These are phyloP conservation scores for Actinidia arguta DNA, from an alignment of 179 eudicot genomes.

Conservation along the genomic window DNA sequence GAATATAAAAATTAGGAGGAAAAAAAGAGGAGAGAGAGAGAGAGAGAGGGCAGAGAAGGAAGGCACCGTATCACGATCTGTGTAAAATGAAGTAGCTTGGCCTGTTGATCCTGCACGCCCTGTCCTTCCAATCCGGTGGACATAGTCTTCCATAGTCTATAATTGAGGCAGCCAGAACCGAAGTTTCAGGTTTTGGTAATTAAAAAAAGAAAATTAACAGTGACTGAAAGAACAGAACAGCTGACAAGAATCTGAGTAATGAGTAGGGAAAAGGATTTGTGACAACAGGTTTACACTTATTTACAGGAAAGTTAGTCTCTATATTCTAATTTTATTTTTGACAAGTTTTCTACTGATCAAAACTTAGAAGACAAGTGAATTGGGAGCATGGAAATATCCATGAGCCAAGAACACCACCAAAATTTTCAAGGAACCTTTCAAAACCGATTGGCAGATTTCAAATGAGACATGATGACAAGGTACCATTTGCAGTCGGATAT, in stretches of 20 bases:
- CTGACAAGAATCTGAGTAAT: constrained; percentile 2
- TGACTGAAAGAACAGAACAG: constrained; percentile 5
- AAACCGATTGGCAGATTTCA: constrained; percentile 1
- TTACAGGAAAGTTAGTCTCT: too few species aligned
- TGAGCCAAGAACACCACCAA: constrained; percentile 9
- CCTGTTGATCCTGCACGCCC: constrained; percentile 71
- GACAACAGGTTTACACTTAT: not conserved
- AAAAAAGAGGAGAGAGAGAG: not conserved
- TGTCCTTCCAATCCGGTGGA: constrained; percentile 67
- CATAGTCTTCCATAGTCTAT: constrained; percentile 64
- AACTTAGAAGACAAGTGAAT: not conserved
- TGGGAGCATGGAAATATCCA: not conserved
- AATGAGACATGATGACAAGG: constrained; percentile 1
- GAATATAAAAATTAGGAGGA: not conserved
- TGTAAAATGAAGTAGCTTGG: constrained; percentile 56
- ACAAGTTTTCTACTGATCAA: not conserved
- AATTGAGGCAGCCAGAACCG: constrained; percentile 24
- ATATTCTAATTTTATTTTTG: not conserved
- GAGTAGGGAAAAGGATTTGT: not conserved
- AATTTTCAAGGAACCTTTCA: constrained; percentile 5
- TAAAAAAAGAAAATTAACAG: constrained; percentile 8
- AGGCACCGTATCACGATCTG: constrained; percentile 55
- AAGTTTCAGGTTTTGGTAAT: not conserved
- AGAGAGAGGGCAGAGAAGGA: constrained; percentile 3
- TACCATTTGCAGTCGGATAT: constrained; percentile 22